Conservation (phyloP, 2,329 filamentous ascomycete genomes). For the Cytospora chrysosperma region DNA sequence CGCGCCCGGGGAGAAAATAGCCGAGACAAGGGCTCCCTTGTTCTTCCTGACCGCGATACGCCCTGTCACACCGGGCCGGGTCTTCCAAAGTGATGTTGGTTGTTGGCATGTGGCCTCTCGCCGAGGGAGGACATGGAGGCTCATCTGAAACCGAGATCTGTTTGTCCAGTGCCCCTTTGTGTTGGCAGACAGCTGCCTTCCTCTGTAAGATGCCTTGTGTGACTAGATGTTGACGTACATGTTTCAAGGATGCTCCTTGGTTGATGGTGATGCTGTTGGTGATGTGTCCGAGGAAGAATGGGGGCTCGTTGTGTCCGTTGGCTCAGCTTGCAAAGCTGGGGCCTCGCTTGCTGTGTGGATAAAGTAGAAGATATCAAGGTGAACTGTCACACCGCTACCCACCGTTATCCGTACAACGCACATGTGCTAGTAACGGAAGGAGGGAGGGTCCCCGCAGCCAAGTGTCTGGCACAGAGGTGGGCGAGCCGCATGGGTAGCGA, state of each 20-base stretch:
- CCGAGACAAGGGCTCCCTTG: neutral
- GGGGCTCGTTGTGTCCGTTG: neutral
- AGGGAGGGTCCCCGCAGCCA: neutral
- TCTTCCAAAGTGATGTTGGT: neutral
- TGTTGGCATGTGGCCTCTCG: neutral
- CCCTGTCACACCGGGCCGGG: neutral
- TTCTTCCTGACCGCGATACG: neutral
- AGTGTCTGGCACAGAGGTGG: neutral
- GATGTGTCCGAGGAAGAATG: neutral
- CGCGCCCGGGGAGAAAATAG: neutral
- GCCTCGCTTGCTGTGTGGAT: neutral
- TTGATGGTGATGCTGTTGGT: constrained; percentile 10
- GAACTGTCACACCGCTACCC: neutral
- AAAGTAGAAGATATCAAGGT: neutral
- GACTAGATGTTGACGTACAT: neutral
- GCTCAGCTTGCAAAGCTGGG: neutral
- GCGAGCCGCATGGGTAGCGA: neutral
- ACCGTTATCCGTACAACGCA: neutral
- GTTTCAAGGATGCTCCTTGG: neutral
- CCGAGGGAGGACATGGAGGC: neutral
- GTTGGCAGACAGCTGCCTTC: neutral
- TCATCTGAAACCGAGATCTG: neutral
- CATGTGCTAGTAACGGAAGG: neutral
- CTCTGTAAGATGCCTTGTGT: neutral
- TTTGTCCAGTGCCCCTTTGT: neutral